Conservation (phyloP, 2,329 filamentous ascomycete species). For the Pyrenochaeta sp. region DNA sequence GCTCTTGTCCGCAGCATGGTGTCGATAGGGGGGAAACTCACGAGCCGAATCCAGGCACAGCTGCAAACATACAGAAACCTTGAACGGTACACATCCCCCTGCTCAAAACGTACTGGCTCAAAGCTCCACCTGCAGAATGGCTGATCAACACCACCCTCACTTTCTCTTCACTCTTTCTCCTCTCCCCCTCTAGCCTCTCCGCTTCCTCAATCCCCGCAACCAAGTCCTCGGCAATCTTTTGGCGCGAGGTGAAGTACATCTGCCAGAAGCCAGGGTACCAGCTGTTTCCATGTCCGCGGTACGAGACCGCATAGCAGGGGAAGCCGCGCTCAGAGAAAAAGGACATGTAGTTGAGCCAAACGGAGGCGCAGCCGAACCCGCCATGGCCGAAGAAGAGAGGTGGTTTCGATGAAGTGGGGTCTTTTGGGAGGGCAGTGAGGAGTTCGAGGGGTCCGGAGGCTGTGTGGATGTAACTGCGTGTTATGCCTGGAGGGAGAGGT, state of each 20-base stretch:
- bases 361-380: constrained; percentile 61
- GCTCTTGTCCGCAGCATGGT: constrained; percentile 1
- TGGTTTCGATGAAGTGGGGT: constrained; percentile 19
- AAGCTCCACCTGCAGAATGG: constrained; percentile 61
- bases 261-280: constrained; percentile 59
- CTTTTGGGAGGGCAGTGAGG: constrained; percentile 51
- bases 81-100: constrained; percentile 51
- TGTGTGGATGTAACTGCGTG: constrained; percentile 55
- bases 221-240: constrained; percentile 55
- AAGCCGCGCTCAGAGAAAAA: constrained; percentile 56
- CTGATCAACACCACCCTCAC: constrained; percentile 56
- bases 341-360: constrained; percentile 62
- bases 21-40: constrained; percentile 38
- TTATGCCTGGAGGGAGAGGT: constrained; percentile 53
- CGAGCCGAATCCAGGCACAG: constrained; percentile 59
- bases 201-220: constrained; percentile 50
- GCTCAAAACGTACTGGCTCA: constrained; percentile 59
- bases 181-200: constrained; percentile 42
- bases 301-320: constrained; percentile 61
- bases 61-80: constrained; percentile 57
- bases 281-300: constrained; percentile 62
- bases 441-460: constrained; percentile 59
- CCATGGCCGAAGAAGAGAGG: constrained; percentile 63
- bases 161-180: constrained; percentile 18
- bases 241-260: constrained; percentile 57